A percentile compares a stretch with the other conserved stretches of the same genome.
phyloP scores from a whole-genome alignment of 345 rosid species.

The Stellera chamaejasme region DNA sequence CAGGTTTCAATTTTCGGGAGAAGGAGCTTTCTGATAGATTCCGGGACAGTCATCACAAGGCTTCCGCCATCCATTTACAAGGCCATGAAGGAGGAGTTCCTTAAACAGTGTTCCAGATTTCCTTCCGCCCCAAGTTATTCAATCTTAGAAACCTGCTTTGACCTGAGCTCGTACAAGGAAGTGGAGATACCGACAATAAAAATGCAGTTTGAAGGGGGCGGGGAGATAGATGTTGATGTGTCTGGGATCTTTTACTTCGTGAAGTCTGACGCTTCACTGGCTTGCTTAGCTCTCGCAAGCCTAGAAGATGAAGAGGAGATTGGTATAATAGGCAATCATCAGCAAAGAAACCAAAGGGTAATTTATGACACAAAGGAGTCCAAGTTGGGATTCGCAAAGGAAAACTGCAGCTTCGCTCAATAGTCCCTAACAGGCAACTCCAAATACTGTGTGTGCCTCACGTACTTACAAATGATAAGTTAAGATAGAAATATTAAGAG shows the following conservation, averaged over 20 bases:
- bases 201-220: slow-evolving; percentile 49
- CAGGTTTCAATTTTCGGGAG: slow-evolving; percentile 33
- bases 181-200: slow-evolving; percentile 57
- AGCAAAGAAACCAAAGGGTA: slow-evolving; percentile 84
- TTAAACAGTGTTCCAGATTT: slow-evolving; percentile 53
- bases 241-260: slow-evolving; percentile 69
- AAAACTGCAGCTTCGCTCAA: slow-evolving; percentile 59
- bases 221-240: slow-evolving; percentile 52
- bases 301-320: slow-evolving; percentile 54
- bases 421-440: too few relatives aligned
- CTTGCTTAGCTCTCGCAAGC: slow-evolving; percentile 84
- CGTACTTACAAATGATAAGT: too few relatives aligned
- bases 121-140: slow-evolving; percentile 67
- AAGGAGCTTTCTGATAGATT: slow-evolving; percentile 53
- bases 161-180: slow-evolving; percentile 62
- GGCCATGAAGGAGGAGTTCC: slow-evolving; percentile 56
- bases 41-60: slow-evolving; percentile 81
- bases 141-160: slow-evolving; percentile 79
- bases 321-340: slow-evolving; percentile 73
- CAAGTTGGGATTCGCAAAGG: slow-evolving; percentile 62
- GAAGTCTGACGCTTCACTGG: slow-evolving; percentile 64
- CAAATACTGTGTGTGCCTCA: too few relatives aligned
- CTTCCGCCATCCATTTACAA: slow-evolving; percentile 73
- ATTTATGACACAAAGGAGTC: slow-evolving; percentile 63
- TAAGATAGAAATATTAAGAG: too few relatives aligned